These are phyloP conservation scores for Daucus carota DNA, from an alignment of 129 eudicot species.

Conservation along the genomic window DNA sequence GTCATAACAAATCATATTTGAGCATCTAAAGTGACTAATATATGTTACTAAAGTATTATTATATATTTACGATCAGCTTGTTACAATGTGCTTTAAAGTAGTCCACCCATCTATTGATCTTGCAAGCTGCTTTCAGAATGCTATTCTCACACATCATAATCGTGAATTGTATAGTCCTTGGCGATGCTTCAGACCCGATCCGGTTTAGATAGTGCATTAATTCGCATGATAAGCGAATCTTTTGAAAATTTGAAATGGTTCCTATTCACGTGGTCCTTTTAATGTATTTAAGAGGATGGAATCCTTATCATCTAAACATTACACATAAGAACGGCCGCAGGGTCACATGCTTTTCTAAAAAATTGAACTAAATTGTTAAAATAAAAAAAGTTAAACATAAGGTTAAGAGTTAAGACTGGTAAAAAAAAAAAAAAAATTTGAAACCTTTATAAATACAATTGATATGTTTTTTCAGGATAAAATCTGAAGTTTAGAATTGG, in stretches of 20 bases:
- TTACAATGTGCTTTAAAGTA: neutral
- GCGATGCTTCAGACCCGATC: neutral
- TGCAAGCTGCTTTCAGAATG: neutral
- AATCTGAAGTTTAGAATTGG: too few relatives aligned
- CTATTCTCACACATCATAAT: neutral
- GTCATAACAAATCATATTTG: neutral
- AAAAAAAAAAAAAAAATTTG: too few relatives aligned
- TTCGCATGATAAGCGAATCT: neutral
- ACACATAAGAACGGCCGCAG: neutral
- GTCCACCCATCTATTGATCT: neutral
- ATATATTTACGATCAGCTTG: neutral
- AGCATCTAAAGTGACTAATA: neutral
- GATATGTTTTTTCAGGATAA: neutral
- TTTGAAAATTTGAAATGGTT: neutral
- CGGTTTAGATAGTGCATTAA: neutral
- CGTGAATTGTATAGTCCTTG: neutral
- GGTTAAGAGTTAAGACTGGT: neutral
- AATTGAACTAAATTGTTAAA: neutral
- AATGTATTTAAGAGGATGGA: slow-evolving; percentile 25
- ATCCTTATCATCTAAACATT: slow-evolving; percentile 30
- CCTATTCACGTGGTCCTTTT: slow-evolving; percentile 13
- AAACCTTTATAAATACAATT: neutral
- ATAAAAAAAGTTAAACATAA: neutral
- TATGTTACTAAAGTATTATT: neutral
- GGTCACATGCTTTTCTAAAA: neutral